Evolutionary conservation across 306 rosid species (phyloP).

Genomic region (Medicago arabica): DNA sequence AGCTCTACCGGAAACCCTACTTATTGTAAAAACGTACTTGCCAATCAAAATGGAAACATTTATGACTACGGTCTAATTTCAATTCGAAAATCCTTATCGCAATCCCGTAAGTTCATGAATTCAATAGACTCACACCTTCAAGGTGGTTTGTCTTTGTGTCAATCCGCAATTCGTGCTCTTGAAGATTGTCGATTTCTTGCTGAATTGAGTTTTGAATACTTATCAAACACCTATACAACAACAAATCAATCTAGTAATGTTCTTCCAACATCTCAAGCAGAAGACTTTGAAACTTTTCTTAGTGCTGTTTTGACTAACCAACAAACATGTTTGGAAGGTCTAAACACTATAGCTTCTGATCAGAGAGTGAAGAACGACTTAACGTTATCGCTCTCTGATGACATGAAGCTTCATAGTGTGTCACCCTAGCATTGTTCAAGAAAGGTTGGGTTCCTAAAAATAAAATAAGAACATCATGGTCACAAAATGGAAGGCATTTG

Average conservation of each 20-base stretch:
- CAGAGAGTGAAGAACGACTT: slow-evolving; percentile 53
- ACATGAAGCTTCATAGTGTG: slow-evolving; percentile 68
- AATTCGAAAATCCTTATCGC: slow-evolving; percentile 60
- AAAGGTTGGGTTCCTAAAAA: slow-evolving; percentile 71
- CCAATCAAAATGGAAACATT: slow-evolving; percentile 24
- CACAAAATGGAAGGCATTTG: slow-evolving; percentile 40
- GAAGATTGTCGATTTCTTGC: slow-evolving; percentile 67
- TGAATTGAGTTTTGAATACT: slow-evolving; percentile 55
- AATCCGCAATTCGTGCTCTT: slow-evolving; percentile 63
- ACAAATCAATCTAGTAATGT: slow-evolving; percentile 37
- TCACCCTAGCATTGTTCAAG: slow-evolving; percentile 63
- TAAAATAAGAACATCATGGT: slow-evolving; percentile 51
- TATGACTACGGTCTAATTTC: slow-evolving; percentile 63
- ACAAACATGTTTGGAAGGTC: slow-evolving; percentile 80
- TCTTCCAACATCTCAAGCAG: slow-evolving; percentile 59
- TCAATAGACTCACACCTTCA: slow-evolving; percentile 52
- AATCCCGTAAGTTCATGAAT: slow-evolving; percentile 55
- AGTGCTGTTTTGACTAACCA: slow-evolving; percentile 77
- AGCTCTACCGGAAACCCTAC: background rate
- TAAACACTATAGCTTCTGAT: slow-evolving; percentile 53
- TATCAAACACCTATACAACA: slow-evolving; percentile 47
- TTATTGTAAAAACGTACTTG: background rate
- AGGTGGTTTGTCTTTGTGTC: slow-evolving; percentile 41
- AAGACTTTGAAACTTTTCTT: slow-evolving; percentile 59
- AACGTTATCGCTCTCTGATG: slow-evolving; percentile 48